A percentile compares a stretch with the other conserved stretches of the same genome.
Conservation (phyloP, 2,329 filamentous ascomycete species). For the Phyllosticta citriasiana region DNA sequence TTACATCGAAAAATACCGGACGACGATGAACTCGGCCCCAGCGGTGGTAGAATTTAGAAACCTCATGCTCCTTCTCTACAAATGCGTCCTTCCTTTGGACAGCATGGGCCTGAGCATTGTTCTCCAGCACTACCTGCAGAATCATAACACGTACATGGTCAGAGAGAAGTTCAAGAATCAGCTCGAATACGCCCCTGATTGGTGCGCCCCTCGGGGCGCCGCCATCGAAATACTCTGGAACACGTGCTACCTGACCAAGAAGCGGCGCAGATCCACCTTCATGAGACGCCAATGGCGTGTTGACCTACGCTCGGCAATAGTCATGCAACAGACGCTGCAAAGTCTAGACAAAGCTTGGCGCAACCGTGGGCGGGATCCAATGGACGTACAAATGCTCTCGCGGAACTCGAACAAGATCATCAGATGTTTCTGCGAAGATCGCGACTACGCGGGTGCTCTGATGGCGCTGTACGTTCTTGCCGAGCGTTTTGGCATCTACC, state of each 20-base stretch:
- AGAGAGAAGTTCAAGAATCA: conserved; percentile 12
- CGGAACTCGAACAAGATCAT: conserved; percentile 21
- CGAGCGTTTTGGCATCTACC: conserved; percentile 19
- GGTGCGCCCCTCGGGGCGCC: not conserved
- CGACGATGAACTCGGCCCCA: conserved; percentile 26
- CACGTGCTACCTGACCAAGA: not conserved
- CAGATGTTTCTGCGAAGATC: conserved; percentile 25
- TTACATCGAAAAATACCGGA: conserved; percentile 19
- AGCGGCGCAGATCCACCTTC: not conserved
- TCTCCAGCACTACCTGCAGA: conserved; percentile 21
- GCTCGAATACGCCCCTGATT: not conserved
- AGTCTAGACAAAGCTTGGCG: not conserved
- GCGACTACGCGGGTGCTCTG: conserved; percentile 25
- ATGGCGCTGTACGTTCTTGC: conserved; percentile 24
- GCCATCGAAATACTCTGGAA: not conserved
- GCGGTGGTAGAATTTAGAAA: not conserved
- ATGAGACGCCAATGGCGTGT: not conserved
- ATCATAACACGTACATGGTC: conserved; percentile 21
- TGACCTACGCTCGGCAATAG: not conserved
- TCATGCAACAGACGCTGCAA: not conserved
- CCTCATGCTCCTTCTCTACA: conserved; percentile 11
- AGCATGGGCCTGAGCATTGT: conserved; percentile 23
- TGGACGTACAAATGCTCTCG: conserved; percentile 7
- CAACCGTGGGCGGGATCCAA: not conserved
- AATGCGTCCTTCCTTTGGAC: conserved; percentile 18